phyloP scores from a whole-genome alignment of 192 early-diverging fungal species.

The Chytriomyces sp. region DNA sequence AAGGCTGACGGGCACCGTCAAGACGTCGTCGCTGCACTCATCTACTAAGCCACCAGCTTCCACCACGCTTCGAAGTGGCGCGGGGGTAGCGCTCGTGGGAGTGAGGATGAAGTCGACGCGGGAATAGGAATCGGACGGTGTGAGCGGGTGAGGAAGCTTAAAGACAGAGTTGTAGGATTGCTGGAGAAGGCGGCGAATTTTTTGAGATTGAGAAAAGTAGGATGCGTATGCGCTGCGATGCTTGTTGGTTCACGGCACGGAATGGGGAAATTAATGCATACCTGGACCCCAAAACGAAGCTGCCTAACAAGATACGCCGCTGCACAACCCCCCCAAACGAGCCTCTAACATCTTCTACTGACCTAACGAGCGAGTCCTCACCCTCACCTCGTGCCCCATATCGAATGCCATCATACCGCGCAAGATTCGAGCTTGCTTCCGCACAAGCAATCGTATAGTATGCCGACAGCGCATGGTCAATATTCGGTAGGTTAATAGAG shows the following conservation, averaged over 20 bases:
- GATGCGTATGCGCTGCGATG: slow-evolving; percentile 56
- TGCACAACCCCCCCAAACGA: slow-evolving; percentile 81
- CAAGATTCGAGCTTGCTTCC: slow-evolving; percentile 89
- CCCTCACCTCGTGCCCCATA: slow-evolving; percentile 60
- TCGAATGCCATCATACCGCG: slow-evolving; percentile 83
- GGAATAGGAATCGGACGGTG: neutral
- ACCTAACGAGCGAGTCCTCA: neutral
- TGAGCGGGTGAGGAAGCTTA: slow-evolving; percentile 60
- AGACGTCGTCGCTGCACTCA: slow-evolving; percentile 89
- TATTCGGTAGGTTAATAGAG: slow-evolving; percentile 72
- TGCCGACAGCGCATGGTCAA: slow-evolving; percentile 69
- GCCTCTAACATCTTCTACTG: slow-evolving; percentile 57
- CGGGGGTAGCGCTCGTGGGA: slow-evolving; percentile 78
- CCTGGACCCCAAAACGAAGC: slow-evolving; percentile 80
- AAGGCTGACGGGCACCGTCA: slow-evolving; percentile 86
- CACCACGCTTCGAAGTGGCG: slow-evolving; percentile 33
- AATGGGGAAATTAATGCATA: slow-evolving; percentile 36
- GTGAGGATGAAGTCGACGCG: slow-evolving; percentile 74
- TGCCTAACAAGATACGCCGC: slow-evolving; percentile 83
- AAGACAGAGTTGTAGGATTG: slow-evolving; percentile 79
- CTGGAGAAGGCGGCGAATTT: slow-evolving; percentile 75
- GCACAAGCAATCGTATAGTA: slow-evolving; percentile 90
- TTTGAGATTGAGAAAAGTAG: slow-evolving; percentile 82
- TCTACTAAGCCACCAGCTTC: slow-evolving; percentile 61
- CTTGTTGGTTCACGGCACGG: neutral